Conservation (phyloP, 2,329 filamentous ascomycete species). For the Aureobasidium namibiae region DNA sequence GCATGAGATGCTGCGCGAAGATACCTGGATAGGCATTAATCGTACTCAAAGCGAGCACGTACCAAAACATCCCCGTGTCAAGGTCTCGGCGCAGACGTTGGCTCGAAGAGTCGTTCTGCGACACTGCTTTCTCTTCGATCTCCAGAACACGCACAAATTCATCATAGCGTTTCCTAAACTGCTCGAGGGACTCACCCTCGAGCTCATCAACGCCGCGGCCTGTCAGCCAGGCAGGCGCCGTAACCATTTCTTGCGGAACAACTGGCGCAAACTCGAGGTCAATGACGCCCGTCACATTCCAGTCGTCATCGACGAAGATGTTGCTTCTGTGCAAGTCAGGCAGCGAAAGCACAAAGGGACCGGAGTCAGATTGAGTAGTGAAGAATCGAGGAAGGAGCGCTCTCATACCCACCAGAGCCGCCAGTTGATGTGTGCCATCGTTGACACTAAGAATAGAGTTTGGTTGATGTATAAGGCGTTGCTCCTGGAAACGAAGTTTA, state of each 20-base stretch:
- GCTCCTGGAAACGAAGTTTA: not conserved
- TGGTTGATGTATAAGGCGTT: not conserved
- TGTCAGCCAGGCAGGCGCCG: not conserved
- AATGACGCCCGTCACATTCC: not conserved
- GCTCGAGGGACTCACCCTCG: not conserved
- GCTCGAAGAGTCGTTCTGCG: not conserved
- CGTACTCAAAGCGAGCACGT: not conserved
- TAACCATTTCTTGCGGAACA: not conserved
- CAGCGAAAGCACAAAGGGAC: not conserved
- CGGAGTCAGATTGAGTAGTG: not conserved
- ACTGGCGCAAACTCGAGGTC: not conserved
- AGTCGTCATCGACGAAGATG: not conserved
- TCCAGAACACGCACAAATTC: not conserved
- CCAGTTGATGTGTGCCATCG: not conserved
- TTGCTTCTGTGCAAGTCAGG: not conserved
- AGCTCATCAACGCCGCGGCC: not conserved
- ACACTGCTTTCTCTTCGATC: not conserved
- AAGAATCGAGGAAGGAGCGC: not conserved
- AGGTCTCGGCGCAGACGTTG: not conserved
- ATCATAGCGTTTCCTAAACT: not conserved
- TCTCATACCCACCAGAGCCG: not conserved
- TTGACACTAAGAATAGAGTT: not conserved
- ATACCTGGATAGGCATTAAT: not conserved
- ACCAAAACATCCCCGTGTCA: not conserved
- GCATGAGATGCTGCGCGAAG: not conserved